These are phyloP conservation scores for Xylaria acuta DNA, from an alignment of 495 filamentous ascomycete genomes.

Conservation along the genomic window DNA sequence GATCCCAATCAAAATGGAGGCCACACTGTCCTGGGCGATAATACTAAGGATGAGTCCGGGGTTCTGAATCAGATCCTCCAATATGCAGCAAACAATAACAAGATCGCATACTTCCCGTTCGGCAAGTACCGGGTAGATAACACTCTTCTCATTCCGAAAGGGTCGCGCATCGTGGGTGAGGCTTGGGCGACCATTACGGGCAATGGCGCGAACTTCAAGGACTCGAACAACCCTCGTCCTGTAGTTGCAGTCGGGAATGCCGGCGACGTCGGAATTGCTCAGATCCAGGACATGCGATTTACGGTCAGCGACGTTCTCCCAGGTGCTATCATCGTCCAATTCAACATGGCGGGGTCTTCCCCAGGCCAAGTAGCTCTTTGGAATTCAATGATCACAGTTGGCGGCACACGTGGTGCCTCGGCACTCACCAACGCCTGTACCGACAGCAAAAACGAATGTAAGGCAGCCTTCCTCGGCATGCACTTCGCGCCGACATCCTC, in stretches of 20 bases:
- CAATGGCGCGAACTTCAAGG: conserved; percentile 58
- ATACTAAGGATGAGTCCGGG: conserved; percentile 45
- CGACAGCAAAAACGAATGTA: conserved; percentile 49
- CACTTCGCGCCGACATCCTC: conserved; percentile 65
- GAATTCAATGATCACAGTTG: conserved; percentile 67
- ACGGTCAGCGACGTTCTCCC: conserved; percentile 53
- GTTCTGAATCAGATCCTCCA: conserved; percentile 48
- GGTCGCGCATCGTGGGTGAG: conserved; percentile 60
- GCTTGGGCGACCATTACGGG: conserved; percentile 56
- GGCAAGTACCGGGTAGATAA: conserved; percentile 57
- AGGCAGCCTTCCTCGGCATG: conserved; percentile 70
- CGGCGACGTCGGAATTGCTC: conserved; percentile 62
- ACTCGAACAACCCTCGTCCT: conserved; percentile 56
- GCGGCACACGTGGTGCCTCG: conserved; percentile 59
- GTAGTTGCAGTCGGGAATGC: conserved; percentile 64
- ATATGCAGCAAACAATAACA: conserved; percentile 41
- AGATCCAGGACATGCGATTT: conserved; percentile 65
- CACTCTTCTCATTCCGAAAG: conserved; percentile 59
- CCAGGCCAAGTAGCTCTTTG: conserved; percentile 67
- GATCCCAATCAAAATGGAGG: conserved; percentile 51
- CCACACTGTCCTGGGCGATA: conserved; percentile 44
- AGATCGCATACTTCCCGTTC: conserved; percentile 56
- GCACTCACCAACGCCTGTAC: conserved; percentile 48
- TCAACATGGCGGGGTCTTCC: conserved; percentile 63
- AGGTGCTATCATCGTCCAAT: conserved; percentile 57